Percentiles rank a stretch among this genome's conserved stretches.
phyloP scores from a whole-genome alignment of 352 stramenopile species.

The Globisporangium nunn region DNA sequence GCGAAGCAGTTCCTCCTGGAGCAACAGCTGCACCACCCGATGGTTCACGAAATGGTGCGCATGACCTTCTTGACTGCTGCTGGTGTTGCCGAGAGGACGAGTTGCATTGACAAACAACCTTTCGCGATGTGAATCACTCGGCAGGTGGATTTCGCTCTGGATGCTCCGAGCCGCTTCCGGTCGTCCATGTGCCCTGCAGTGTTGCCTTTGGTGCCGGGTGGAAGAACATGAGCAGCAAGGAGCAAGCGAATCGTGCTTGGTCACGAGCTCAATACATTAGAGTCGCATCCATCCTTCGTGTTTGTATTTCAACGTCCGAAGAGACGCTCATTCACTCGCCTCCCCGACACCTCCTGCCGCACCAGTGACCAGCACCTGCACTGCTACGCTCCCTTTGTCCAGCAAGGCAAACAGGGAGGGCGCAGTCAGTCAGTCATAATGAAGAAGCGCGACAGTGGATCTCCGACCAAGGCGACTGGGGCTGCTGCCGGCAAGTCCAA shows the following conservation, averaged over 20 bases:
- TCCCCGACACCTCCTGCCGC: neutral
- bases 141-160: conserved; percentile 66
- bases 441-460: neutral
- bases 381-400: too few relatives aligned
- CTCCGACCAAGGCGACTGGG: neutral
- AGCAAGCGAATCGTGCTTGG: neutral
- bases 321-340: neutral
- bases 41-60: conserved; percentile 55
- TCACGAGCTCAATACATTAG: neutral
- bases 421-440: neutral
- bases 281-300: too few relatives aligned
- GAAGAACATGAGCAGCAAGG: neutral
- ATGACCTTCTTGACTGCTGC: neutral
- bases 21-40: conserved; percentile 36
- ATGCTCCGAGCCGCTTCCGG: conserved; percentile 40
- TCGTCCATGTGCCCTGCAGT: conserved; percentile 60
- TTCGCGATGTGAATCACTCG: neutral
- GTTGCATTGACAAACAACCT: too few relatives aligned
- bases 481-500: neutral
- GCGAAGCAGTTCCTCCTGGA: conserved; percentile 38
- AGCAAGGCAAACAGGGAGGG: too few relatives aligned
- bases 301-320: neutral
- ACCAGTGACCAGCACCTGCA: too few relatives aligned
- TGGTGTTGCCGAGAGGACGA: too few relatives aligned
- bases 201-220: neutral